These are phyloP conservation scores for Cenchrus fungigraminus DNA, from an alignment of 176 grass and related monocot genomes.

Conservation along the genomic window DNA sequence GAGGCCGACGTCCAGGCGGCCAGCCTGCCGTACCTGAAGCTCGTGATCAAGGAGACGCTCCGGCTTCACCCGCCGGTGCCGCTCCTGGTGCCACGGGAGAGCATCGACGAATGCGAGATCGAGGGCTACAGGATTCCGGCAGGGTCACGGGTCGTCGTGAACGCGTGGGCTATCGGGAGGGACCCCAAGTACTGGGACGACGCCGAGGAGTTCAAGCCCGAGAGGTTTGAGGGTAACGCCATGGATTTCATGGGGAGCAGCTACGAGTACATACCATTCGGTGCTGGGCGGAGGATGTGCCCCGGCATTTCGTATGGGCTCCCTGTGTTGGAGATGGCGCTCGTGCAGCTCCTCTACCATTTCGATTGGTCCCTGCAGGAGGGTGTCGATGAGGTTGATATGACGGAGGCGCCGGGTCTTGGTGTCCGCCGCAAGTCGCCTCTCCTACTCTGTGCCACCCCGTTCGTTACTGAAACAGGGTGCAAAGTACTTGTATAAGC, in stretches of 20 bases:
- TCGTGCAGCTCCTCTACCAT: background rate
- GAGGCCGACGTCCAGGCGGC: slow-evolving; percentile 2
- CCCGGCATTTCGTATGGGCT: background rate
- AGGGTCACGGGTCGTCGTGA: background rate
- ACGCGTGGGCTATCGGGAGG: background rate
- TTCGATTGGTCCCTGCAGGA: background rate
- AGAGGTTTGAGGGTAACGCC: background rate
- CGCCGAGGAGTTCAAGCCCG: slow-evolving; percentile 8
- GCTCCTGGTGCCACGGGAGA: slow-evolving; percentile 42
- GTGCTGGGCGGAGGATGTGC: background rate
- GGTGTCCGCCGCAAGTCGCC: background rate
- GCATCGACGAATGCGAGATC: slow-evolving; percentile 31
- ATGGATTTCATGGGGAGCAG: background rate
- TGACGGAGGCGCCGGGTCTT: background rate
- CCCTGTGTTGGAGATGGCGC: background rate
- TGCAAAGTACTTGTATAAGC: background rate
- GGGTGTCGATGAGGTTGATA: background rate
- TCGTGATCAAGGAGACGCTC: slow-evolving; percentile 51
- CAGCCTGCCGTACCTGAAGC: slow-evolving; percentile 41
- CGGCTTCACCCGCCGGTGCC: slow-evolving; percentile 55
- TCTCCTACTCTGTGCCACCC: background rate
- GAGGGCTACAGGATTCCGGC: slow-evolving; percentile 43
- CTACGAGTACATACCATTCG: background rate
- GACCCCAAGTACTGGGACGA: background rate
- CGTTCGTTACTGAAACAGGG: background rate